Evolutionary conservation across 805 yeast genomes (phyloP).

Genomic region (Wickerhamiella siamensis): DNA sequence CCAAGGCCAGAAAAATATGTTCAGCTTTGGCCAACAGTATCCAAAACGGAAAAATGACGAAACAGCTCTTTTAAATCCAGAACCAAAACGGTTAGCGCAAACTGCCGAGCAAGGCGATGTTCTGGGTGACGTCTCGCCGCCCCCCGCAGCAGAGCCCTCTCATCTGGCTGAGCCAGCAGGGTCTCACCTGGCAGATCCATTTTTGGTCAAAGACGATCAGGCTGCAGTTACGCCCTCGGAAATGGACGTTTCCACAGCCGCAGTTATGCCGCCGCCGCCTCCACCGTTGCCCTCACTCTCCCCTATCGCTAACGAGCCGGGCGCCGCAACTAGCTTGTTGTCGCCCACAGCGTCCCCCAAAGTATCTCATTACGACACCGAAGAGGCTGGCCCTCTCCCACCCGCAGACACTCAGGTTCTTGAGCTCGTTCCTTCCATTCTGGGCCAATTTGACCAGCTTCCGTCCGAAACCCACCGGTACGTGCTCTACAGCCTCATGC

Average conservation of each 20-base stretch:
- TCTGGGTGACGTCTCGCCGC: too few species aligned
- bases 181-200: too few species aligned
- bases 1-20: too few species aligned
- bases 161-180: too few species aligned
- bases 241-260: neutral
- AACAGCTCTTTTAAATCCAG: too few species aligned
- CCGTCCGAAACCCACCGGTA: slow-evolving; percentile 36
- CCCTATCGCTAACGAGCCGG: neutral
- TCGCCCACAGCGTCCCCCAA: slow-evolving; percentile 6
- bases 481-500: slow-evolving; percentile 40
- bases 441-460: slow-evolving; percentile 25
- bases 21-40: too few species aligned
- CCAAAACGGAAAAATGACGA: too few species aligned
- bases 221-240: neutral
- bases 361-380: neutral
- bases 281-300: neutral
- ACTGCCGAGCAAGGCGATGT: too few species aligned
- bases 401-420: neutral
- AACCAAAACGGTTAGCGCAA: too few species aligned
- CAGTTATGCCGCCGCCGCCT: neutral
- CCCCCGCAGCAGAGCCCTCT: too few species aligned
- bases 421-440: slow-evolving; percentile 14
- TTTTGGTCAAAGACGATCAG: too few species aligned
- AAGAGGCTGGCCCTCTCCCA: neutral
- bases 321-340: neutral